Conservation (phyloP, 2,329 filamentous ascomycete species). For the Tolypocladium sp. region DNA sequence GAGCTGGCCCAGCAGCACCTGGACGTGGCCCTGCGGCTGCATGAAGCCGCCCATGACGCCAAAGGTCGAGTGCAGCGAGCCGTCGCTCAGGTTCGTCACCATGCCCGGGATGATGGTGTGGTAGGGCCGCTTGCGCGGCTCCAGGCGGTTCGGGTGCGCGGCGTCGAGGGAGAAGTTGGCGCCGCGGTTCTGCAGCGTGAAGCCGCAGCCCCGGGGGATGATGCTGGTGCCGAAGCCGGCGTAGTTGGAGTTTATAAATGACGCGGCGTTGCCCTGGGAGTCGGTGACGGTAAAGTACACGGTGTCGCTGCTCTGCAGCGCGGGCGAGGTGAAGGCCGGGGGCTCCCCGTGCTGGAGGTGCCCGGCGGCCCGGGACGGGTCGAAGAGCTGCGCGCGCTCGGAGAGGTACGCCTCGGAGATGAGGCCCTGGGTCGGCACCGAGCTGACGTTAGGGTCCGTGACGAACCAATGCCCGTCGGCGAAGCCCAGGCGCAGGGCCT, state of each 20-base stretch:
- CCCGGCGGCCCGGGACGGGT: conserved; percentile 48
- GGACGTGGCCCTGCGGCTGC: conserved; percentile 94
- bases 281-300: conserved; percentile 91
- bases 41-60: conserved; percentile 99
- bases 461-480: conserved; percentile 87
- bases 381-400: conserved; percentile 52
- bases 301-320: conserved; percentile 79
- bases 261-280: conserved; percentile 75
- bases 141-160: conserved; percentile 70
- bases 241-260: conserved; percentile 96
- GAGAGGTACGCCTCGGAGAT: conserved; percentile 68
- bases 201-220: conserved; percentile 77
- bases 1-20: conserved; percentile 83
- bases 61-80: conserved; percentile 72
- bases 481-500: conserved; percentile 82
- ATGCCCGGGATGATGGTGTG: conserved; percentile 96
- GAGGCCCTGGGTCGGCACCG: conserved; percentile 61
- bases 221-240: conserved; percentile 81
- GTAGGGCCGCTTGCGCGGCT: conserved; percentile 80
- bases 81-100: conserved; percentile 68
- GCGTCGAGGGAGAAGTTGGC: conserved; percentile 69
- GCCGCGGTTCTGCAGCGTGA: conserved; percentile 89
- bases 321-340: conserved; percentile 47
- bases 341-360: conserved; percentile 55
- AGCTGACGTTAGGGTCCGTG: conserved; percentile 64